Percentiles rank a stretch among this genome's conserved stretches.
These are phyloP conservation scores for Coriolopsis trogii DNA, from an alignment of 1,284 basidiomycete species.

Conservation along the genomic window DNA sequence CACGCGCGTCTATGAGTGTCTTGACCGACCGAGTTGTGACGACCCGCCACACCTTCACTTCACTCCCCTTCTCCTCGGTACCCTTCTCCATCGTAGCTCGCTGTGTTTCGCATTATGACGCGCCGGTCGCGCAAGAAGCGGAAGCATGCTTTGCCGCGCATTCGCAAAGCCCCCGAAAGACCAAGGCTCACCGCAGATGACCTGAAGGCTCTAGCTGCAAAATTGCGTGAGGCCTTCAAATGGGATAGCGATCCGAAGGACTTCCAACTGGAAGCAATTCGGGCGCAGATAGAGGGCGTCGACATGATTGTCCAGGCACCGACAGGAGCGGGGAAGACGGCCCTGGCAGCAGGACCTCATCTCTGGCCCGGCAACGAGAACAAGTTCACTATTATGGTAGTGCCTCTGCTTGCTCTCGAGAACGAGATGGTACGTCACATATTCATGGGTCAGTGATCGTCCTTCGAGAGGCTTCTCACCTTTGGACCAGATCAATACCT, in stretches of 20 bases:
- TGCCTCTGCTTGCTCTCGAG: conserved; percentile 41
- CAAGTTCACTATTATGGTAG: conserved; percentile 38
- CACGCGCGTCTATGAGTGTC: too few relatives aligned
- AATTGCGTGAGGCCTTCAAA: neutral
- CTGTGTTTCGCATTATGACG: too few relatives aligned
- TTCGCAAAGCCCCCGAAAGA: too few relatives aligned
- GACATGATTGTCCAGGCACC: conserved; percentile 23
- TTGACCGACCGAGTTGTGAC: too few relatives aligned
- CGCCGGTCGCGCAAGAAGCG: too few relatives aligned
- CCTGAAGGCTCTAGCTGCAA: neutral
- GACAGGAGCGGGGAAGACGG: conserved; percentile 23
- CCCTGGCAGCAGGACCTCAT: conserved; percentile 27
- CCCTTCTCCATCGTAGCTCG: too few relatives aligned
- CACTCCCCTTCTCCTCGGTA: too few relatives aligned
- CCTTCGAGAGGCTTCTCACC: too few relatives aligned
- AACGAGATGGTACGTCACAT: conserved; percentile 37
- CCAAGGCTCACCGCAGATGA: neutral
- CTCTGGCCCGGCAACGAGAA: conserved; percentile 24
- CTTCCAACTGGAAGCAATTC: conserved; percentile 24
- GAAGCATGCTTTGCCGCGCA: too few relatives aligned
- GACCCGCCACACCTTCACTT: too few relatives aligned
- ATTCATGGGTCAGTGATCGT: too few relatives aligned
- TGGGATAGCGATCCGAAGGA: conserved; percentile 13
- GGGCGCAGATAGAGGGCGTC: conserved; percentile 14
- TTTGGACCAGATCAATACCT: conserved; percentile 29